Evolutionary conservation across 805 yeast genomes (phyloP), one percentile per base, ranked within the genome.

Genomic region (Wickerhamomyces bisporus): DNA sequence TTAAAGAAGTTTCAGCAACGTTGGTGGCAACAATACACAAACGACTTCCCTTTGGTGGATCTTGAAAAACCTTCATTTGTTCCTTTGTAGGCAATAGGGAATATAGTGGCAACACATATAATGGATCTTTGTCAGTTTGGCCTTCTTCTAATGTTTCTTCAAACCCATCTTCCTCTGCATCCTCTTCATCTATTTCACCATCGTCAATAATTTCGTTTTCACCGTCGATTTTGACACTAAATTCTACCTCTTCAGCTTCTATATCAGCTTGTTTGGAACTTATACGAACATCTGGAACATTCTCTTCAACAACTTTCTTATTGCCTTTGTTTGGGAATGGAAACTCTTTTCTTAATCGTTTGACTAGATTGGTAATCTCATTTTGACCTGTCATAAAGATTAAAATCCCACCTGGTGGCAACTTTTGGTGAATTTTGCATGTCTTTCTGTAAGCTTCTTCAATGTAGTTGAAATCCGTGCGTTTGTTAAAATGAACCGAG

Each of bases 1-100:
- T 93, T 57, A 93, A 71, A 1, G 97, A 88, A 0, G 99, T 93
- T 60, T 93, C 99, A 0, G 99, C 99, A 40, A 93, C 95, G 56
- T 93, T 93, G 2, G 99, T 93, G 5, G 99, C 96, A 24, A 93
- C 86, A 28, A 93, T 83, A 67, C 97, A 88, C 9, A 93, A 60
- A 52, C 99, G 71, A 29, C 88, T 73, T 5, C 95, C 95, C 19
- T 66, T 64, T 3, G 98, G 98, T 2, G 96, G 95, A 0, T 70
- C 67, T 40, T 85, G 75, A 56, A 93, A 93, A 2, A 93, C 95
- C 55, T 80, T 85, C 88, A 93, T 80, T 64, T 93, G 99, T 53
- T 93, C 95, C 33, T 75, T 77, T 0, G 98, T 88, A n/a, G 99
- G 96, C 27, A 93, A 67, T 32, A 93, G 65, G 6, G 98, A 91